phyloP scores from a whole-genome alignment of 2,329 filamentous ascomycete genomes.

The Ascochyta lentis region DNA sequence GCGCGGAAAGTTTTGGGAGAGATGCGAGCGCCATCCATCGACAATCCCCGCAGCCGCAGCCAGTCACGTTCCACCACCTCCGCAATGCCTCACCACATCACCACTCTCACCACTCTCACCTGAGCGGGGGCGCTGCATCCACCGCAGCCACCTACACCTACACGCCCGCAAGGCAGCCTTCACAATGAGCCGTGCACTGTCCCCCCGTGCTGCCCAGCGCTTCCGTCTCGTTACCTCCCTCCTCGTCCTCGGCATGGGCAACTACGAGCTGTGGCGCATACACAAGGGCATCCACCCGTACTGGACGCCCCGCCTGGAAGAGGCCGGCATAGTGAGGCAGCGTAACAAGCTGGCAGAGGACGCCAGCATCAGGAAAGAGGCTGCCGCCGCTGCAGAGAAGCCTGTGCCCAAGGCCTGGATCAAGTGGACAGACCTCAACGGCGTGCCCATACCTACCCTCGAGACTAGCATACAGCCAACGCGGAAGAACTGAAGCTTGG shows the following conservation, averaged over 20 bases:
- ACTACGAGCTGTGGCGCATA: slow-evolving; percentile 38
- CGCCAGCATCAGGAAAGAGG: slow-evolving; percentile 3
- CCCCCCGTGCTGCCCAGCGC: slow-evolving; percentile 7
- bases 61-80: slow-evolving; percentile 23
- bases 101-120: slow-evolving; percentile 3
- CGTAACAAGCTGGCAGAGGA: slow-evolving; percentile 16
- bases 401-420: slow-evolving; percentile 20
- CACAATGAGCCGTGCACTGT: slow-evolving; percentile 22
- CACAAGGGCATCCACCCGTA: slow-evolving; percentile 39
- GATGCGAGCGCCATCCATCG: neutral
- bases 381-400: slow-evolving; percentile 1
- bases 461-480: slow-evolving; percentile 24
- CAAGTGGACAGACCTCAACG: slow-evolving; percentile 37
- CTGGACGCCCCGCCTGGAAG: slow-evolving; percentile 31
- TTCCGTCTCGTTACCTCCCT: slow-evolving; percentile 22
- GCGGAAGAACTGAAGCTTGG: slow-evolving; percentile 17
- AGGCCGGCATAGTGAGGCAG: slow-evolving; percentile 22
- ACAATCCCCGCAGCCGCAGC: slow-evolving; percentile 6
- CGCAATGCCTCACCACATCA: slow-evolving; percentile 1
- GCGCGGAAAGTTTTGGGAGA: slow-evolving; percentile 9
- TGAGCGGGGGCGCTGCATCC: neutral
- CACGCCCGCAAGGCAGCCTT: neutral
- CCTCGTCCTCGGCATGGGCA: slow-evolving; percentile 26
- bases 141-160: neutral
- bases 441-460: slow-evolving; percentile 39